These are phyloP conservation scores for Tripterygium wilfordii DNA, from an alignment of 177 flowering plant genomes.

Conservation along the genomic window DNA sequence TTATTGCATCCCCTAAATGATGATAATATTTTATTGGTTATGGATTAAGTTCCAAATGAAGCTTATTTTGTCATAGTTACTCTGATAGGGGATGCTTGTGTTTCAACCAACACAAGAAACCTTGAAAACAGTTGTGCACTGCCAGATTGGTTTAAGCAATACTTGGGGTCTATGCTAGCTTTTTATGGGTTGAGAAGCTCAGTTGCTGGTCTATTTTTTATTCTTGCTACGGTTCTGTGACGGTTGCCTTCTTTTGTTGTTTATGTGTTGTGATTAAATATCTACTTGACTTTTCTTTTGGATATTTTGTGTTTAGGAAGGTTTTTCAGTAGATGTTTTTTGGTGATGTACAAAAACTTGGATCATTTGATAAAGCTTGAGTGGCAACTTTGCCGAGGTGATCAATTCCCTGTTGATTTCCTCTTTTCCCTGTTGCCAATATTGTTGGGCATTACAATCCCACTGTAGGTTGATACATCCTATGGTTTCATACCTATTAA, in stretches of 20 bases:
- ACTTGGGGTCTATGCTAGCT: too few species aligned
- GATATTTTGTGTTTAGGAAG: too few species aligned
- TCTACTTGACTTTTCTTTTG: too few species aligned
- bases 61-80: constrained; percentile 54
- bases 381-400: constrained; percentile 68
- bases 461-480: constrained; percentile 8
- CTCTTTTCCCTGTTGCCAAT: constrained; percentile 61
- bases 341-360: neutral
- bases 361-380: neutral
- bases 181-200: too few species aligned
- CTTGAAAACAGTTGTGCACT: too few species aligned
- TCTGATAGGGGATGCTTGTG: constrained; percentile 36
- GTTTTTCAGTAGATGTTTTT: too few species aligned
- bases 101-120: too few species aligned
- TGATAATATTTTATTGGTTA: constrained; percentile 25
- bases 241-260: too few species aligned
- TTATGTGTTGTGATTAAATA: too few species aligned
- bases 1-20: constrained; percentile 23
- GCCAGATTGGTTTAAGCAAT: too few species aligned
- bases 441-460: constrained; percentile 10
- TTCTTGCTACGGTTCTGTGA: too few species aligned
- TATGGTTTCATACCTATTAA: neutral
- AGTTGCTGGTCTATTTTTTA: too few species aligned
- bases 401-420: constrained; percentile 30
- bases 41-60: constrained; percentile 33